Conservation (phyloP, 768 basidiomycete genomes). For the Lactarius evosmus region DNA sequence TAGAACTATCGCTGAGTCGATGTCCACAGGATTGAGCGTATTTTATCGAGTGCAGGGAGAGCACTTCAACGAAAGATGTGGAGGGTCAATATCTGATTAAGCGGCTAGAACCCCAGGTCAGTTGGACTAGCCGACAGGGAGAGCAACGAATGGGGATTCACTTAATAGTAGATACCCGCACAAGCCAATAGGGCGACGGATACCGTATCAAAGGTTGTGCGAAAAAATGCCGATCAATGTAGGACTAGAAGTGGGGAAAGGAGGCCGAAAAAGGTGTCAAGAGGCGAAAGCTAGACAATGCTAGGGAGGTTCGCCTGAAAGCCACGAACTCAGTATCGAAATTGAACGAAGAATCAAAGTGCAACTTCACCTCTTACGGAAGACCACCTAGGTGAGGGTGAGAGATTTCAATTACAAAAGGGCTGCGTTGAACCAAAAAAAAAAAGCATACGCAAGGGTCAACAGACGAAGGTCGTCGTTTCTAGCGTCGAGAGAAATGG, state of each 20-base stretch:
- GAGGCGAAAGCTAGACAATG: conserved; percentile 35
- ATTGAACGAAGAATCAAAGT: conserved; percentile 6
- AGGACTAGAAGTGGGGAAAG: conserved; percentile 17
- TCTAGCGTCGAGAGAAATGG: conserved; percentile 73
- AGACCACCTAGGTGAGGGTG: conserved; percentile 56
- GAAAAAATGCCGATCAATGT: conserved; percentile 31
- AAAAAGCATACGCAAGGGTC: conserved; percentile 62
- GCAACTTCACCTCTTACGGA: conserved; percentile 61
- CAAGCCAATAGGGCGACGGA: conserved; percentile 59
- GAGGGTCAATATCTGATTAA: conserved; percentile 49
- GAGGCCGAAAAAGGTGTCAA: neutral
- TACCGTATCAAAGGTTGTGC: conserved; percentile 22
- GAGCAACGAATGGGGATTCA: conserved; percentile 46
- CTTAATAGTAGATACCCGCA: conserved; percentile 65
- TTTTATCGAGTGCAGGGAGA: neutral
- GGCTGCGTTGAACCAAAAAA: conserved; percentile 1
- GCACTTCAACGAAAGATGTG: neutral
- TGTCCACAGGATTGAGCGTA: conserved; percentile 12
- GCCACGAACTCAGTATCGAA: conserved; percentile 21
- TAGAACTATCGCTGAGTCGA: conserved; percentile 4
- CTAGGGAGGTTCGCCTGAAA: conserved; percentile 77
- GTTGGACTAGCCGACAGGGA: conserved; percentile 53
- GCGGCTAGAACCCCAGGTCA: conserved; percentile 76
- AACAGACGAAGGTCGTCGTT: conserved; percentile 78
- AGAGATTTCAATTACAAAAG: conserved; percentile 12